Conservation (phyloP, 306 rosid genomes). For the Citrullus mucosospermus region DNA sequence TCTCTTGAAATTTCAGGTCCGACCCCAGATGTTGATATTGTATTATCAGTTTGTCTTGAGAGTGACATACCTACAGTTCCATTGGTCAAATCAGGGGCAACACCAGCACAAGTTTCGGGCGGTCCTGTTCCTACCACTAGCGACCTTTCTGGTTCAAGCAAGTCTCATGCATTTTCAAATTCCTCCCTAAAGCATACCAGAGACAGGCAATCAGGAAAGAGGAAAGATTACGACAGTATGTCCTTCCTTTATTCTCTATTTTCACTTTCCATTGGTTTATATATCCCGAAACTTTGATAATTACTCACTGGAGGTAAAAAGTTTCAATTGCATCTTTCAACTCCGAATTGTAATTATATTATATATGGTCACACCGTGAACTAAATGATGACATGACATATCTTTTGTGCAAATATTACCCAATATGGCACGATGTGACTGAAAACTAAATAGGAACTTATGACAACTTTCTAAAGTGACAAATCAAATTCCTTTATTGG, state of each 20-base stretch:
- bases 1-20: constrained; percentile 54
- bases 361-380: not conserved
- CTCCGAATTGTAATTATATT: not conserved
- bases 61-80: constrained; percentile 46
- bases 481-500: not conserved
- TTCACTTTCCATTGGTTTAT: not conserved
- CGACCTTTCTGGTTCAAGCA: constrained; percentile 79
- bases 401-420: not conserved
- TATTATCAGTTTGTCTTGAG: constrained; percentile 80
- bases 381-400: not conserved
- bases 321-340: not conserved
- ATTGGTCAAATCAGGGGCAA: constrained; percentile 31
- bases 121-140: constrained; percentile 56
- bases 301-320: not conserved
- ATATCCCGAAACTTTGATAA: not conserved
- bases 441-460: not conserved
- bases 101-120: constrained; percentile 24
- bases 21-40: constrained; percentile 70
- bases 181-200: constrained; percentile 41
- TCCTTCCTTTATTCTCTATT: constrained; percentile 9
- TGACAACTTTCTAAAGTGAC: not conserved
- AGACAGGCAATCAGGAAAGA: constrained; percentile 49
- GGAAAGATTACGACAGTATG: constrained; percentile 71
- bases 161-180: constrained; percentile 52
- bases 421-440: not conserved